phyloP scores from a whole-genome alignment of 2,329 filamentous ascomycete species.

The Magnaporthales sp. region DNA sequence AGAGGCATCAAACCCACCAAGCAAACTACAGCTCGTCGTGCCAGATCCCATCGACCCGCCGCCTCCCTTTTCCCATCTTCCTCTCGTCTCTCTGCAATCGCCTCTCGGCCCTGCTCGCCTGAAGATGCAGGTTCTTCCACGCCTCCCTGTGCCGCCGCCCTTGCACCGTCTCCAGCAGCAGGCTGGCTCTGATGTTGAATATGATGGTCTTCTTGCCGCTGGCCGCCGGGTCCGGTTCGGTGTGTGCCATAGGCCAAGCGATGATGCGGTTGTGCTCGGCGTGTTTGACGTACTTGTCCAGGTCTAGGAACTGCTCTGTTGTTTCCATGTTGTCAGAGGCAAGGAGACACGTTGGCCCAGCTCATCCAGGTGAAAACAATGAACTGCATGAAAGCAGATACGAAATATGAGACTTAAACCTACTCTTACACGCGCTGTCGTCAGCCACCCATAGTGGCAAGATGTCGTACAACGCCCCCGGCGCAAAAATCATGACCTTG shows the following conservation, averaged over 20 bases:
- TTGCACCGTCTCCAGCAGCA: slow-evolving; percentile 2
- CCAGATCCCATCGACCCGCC: background rate
- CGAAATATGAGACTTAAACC: slow-evolving; percentile 5
- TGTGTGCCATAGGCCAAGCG: slow-evolving; percentile 21
- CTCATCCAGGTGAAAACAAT: background rate
- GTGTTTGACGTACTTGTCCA: slow-evolving; percentile 18
- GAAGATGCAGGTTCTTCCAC: slow-evolving; percentile 3
- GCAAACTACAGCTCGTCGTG: slow-evolving; percentile 3
- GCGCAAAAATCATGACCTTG: slow-evolving; percentile 32
- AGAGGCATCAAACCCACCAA: background rate
- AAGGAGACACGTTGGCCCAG: too few species aligned
- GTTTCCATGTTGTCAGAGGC: background rate
- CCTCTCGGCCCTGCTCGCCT: slow-evolving; percentile 6
- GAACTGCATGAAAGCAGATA: background rate
- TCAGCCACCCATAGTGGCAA: slow-evolving; percentile 32
- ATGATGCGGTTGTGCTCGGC: slow-evolving; percentile 19
- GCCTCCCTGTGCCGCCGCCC: slow-evolving; percentile 5
- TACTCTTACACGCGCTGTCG: slow-evolving; percentile 26
- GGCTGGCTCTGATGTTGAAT: slow-evolving; percentile 20
- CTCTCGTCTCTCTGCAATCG: slow-evolving; percentile 3
- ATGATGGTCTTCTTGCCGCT: slow-evolving; percentile 17
- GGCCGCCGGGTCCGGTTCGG: slow-evolving; percentile 16
- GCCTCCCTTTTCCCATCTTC: slow-evolving; percentile 4
- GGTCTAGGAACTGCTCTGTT: slow-evolving; percentile 11
- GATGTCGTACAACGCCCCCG: slow-evolving; percentile 32